Evolutionary conservation across 2,329 filamentous ascomycete genomes (phyloP), one percentile per base, ranked within the genome.

Genomic region (Curvularia eragrostidis): DNA sequence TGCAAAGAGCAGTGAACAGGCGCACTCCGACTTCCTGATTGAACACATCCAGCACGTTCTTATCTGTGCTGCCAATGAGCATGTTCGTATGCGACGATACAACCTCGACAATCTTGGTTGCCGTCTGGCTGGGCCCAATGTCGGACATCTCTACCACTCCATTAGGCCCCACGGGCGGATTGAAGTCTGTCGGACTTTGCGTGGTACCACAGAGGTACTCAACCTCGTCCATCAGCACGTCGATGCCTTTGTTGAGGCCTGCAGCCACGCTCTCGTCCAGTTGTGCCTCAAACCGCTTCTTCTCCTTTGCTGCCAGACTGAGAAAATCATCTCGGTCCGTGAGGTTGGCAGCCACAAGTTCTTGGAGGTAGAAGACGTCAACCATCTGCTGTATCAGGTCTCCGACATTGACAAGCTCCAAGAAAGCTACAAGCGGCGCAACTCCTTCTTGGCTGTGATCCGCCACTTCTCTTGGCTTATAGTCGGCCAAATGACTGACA

Each of bases 251-350:
- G 78, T 97, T 97, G 62, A 99, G 82, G 1, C 96, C 96, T 8
- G 94, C 93, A 3, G 95, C 95, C 7, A 99, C 95, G 59, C 91
- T 91, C 78, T 98, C 95, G 72, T 99, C 95, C 1, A 99, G 88
- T 90, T 97, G 97, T 74, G 97, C 93, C 82, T 99, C 95, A 70
- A 98, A 99, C 65, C 91, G 93, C 81, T 97, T 98, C 85, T 99
- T 99, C 64, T 95, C 93, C 68, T 97, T 89, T 30, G 91, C 90
- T 0, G 93, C 91, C 19, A 93, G 90, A 71, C 96, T 92, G 47
- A 99, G 83, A 71, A 99, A 99, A 78, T 99, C 95, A 73, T 96
- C 96, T 42, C 91, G 88, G 73, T 98, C 94, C 1, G 90, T 90
- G 52, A 99, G 88, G 69, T 91, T 91, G 13, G 90, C 86, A 0